Percentiles rank a stretch among this genome's conserved stretches.
Conservation (phyloP, 2,329 filamentous ascomycete genomes). For the Lachnellula cervina region DNA sequence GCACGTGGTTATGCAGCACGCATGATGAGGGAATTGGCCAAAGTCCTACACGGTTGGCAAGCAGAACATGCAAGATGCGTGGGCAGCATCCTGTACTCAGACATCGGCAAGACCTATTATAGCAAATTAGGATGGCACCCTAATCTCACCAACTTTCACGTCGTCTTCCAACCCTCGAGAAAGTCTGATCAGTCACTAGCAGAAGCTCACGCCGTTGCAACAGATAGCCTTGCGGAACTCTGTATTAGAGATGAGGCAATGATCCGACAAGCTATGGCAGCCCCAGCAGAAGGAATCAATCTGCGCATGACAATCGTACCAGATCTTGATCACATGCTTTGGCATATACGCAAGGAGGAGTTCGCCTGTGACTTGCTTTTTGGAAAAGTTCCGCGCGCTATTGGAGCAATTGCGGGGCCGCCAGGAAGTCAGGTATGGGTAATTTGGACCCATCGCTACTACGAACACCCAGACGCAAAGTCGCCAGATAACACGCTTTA, state of each 20-base stretch:
- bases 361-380: constrained; percentile 64
- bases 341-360: constrained; percentile 76
- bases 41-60: constrained; percentile 45
- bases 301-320: constrained; percentile 61
- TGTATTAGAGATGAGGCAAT: constrained; percentile 59
- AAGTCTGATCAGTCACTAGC: not conserved
- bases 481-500: constrained; percentile 58
- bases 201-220: constrained; percentile 44
- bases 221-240: constrained; percentile 54
- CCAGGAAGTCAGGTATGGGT: constrained; percentile 60
- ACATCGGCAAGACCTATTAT: constrained; percentile 81
- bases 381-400: constrained; percentile 48
- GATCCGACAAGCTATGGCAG: constrained; percentile 38
- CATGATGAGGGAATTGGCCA: constrained; percentile 64
- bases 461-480: constrained; percentile 41
- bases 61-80: constrained; percentile 34
- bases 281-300: constrained; percentile 29
- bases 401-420: constrained; percentile 62
- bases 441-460: constrained; percentile 64
- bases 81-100: constrained; percentile 74
- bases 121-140: constrained; percentile 68
- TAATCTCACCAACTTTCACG: constrained; percentile 62
- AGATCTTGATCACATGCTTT: constrained; percentile 62
- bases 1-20: constrained; percentile 69
- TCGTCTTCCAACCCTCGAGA: constrained; percentile 50